Evolutionary conservation across 768 basidiomycete species (phyloP).

Genomic region (Suillus sp.): DNA sequence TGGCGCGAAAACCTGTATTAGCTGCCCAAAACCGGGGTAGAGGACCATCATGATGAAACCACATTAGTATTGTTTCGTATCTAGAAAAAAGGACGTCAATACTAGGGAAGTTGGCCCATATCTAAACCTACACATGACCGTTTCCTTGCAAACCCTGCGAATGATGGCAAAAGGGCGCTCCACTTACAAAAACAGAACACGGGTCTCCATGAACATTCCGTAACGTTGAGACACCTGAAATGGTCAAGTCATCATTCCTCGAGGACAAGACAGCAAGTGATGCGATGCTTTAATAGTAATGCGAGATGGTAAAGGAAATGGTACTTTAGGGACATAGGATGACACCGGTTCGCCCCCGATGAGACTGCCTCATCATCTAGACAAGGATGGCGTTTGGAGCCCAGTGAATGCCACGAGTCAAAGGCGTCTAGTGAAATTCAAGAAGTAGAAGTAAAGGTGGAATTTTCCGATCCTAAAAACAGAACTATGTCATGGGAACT

Average conservation of each 20-base stretch:
- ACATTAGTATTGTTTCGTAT: not conserved
- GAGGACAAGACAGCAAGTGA: not conserved
- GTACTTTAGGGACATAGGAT: not conserved
- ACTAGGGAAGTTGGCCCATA: not conserved
- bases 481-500: not conserved
- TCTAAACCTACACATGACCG: not conserved
- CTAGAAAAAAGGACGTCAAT: not conserved
- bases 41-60: not conserved
- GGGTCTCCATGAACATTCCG: not conserved
- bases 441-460: not conserved
- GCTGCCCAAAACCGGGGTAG: not conserved
- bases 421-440: not conserved
- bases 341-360: not conserved
- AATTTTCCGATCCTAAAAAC: slow-evolving; percentile 6
- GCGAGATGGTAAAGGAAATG: not conserved
- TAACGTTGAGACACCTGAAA: slow-evolving; percentile 2
- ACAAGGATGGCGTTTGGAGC: too few species aligned
- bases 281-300: not conserved
- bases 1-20: not conserved
- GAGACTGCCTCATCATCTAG: not conserved
- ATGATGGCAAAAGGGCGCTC: not conserved
- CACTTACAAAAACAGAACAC: slow-evolving; percentile 2
- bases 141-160: not conserved
- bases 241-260: not conserved
- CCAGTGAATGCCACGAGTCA: not conserved